Conservation (phyloP, 352 stramenopile genomes). For the Phytophthora aleatoria region DNA sequence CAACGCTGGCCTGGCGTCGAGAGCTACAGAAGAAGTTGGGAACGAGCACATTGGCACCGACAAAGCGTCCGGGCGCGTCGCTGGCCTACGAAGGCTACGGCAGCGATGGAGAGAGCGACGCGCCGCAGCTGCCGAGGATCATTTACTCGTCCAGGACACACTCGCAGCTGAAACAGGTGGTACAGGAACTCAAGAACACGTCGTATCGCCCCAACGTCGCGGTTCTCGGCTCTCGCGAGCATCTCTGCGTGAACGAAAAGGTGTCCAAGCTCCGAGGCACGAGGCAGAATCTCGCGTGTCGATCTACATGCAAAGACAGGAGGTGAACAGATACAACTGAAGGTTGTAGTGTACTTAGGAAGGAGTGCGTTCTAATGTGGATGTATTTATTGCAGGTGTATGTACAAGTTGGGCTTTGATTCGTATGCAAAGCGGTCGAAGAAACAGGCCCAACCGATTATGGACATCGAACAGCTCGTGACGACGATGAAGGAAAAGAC, state of each 20-base stretch:
- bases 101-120: constrained; percentile 39
- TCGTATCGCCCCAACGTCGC: constrained; percentile 89
- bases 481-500: constrained; percentile 81
- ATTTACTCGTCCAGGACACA: constrained; percentile 99
- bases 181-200: constrained; percentile 96
- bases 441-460: constrained; percentile 73
- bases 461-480: constrained; percentile 99
- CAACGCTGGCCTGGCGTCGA: constrained; percentile 93
- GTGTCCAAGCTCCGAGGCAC: constrained; percentile 85
- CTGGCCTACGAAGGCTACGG: constrained; percentile 65
- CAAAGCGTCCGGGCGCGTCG: constrained; percentile 12
- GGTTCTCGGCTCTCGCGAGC: constrained; percentile 95
- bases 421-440: constrained; percentile 53
- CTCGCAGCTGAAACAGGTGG: constrained; percentile 97
- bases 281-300: constrained; percentile 88
- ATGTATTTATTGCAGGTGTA: constrained; percentile 46
- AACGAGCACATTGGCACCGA: not conserved
- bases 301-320: constrained; percentile 85
- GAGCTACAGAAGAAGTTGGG: constrained; percentile 68
- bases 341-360: not conserved
- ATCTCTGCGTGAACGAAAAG: constrained; percentile 97
- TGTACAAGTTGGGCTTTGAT: constrained; percentile 84
- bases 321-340: constrained; percentile 50
- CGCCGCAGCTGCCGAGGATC: constrained; percentile 83
- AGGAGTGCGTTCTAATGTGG: not conserved